Base-by-base conservation (phyloP, 2,329 filamentous ascomycete genomes). In the Colletotrichum salicis region DNA sequence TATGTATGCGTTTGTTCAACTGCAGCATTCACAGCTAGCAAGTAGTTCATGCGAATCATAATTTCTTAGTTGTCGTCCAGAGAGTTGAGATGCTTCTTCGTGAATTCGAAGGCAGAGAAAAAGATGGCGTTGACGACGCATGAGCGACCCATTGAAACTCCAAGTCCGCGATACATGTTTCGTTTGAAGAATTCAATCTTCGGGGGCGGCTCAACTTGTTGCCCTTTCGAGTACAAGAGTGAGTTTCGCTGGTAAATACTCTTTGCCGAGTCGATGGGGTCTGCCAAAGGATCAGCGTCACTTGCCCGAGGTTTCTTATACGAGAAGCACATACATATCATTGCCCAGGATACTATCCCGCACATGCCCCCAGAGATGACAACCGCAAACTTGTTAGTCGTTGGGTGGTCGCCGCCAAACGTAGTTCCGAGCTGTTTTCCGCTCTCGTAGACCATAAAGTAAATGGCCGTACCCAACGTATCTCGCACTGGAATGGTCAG, bases 371-470 rank as follows among this genome's bases (percentile, higher is more conserved):
- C 94, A 24, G 94, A 93, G 59, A 92, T 86, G 15, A 95, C 89
- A 37, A 96, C 93, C 19, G 94, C 92, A 66, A 94, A 80, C n/a
- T 93, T 93, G 77, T 93, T 93, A 60, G 92, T 94, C n/a, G 93
- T 90, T 8, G 91, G 91, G 72, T 88, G 88, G 74, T 93, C 92
- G 59, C 92, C 89, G 54, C 89, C 90, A 74, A 93, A 90, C 19
- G 93, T 94, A 24, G 92, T 93, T 74, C 95, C 88, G 29, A 96
- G 83, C 80, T 96, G 94, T 79, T 97, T 97, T 76, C 91, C 90
- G 79, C 93, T 95, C 82, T 97, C 94, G 80, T 97, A 97, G 35
- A 94, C 95, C 84, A 93, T 94, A 79, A 97, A 97, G 81, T 97
- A 97, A 70, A 96, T 94, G 35, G 90, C 89, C 1, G 94, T 97